phyloP scores from a whole-genome alignment of 2,329 filamentous ascomycete species.

The Blastomyces percursus region DNA sequence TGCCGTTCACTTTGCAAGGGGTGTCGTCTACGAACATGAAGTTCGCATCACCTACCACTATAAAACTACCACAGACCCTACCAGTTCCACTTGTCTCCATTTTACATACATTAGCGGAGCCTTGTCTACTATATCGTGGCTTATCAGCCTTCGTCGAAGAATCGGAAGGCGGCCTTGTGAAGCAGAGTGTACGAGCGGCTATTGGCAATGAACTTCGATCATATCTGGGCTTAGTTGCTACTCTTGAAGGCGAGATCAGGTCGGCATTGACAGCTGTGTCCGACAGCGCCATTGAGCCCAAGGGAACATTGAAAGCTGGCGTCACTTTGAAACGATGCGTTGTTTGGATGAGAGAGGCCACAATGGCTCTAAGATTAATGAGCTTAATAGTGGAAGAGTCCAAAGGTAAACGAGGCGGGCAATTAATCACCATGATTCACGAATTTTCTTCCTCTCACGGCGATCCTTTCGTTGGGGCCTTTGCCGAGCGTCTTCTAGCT shows the following conservation, averaged over 20 bases:
- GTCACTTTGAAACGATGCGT: conserved; percentile 93
- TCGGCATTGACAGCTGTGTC: conserved; percentile 61
- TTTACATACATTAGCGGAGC: conserved; percentile 81
- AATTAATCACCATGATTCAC: conserved; percentile 88
- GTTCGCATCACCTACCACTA: conserved; percentile 56
- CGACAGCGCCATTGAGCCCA: conserved; percentile 43
- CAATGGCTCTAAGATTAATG: conserved; percentile 88
- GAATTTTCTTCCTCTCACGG: conserved; percentile 87
- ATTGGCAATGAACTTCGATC: conserved; percentile 75
- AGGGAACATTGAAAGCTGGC: conserved; percentile 69
- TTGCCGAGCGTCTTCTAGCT: conserved; percentile 76
- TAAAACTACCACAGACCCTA: conserved; percentile 67
- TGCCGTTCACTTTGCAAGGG: conserved; percentile 88
- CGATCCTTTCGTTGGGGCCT: conserved; percentile 85
- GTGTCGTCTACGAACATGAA: conserved; percentile 75
- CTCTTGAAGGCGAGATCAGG: conserved; percentile 83
- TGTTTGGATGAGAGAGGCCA: conserved; percentile 94
- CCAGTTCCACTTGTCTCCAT: conserved; percentile 78
- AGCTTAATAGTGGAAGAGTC: conserved; percentile 89
- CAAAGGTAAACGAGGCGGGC: conserved; percentile 67
- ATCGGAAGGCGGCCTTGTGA: conserved; percentile 70
- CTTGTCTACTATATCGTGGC: conserved; percentile 77
- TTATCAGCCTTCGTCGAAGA: conserved; percentile 74
- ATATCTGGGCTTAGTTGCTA: conserved; percentile 83
- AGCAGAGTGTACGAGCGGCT: conserved; percentile 81